phyloP scores from a whole-genome alignment of 441 rosid genomes.

The Arabidopsis hybrid region DNA sequence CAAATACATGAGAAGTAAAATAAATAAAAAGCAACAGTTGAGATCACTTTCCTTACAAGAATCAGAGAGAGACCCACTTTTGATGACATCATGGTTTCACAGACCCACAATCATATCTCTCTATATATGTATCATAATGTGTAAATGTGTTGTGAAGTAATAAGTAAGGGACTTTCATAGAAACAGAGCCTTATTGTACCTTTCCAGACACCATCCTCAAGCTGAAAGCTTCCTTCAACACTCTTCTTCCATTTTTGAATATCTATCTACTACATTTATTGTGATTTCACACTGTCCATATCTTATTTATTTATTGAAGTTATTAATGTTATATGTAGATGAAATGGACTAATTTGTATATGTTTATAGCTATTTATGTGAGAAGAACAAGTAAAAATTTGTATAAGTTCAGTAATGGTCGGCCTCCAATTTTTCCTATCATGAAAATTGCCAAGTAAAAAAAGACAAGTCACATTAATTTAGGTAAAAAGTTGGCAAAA shows the following conservation, averaged over 20 bases:
- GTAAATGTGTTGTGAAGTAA: slow-evolving; percentile 24
- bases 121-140: background rate
- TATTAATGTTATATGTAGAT: slow-evolving; percentile 4
- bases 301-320: background rate
- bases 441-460: slow-evolving; percentile 1
- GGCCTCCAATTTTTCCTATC: slow-evolving; percentile 23
- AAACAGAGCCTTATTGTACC: slow-evolving; percentile 40
- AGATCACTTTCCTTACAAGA: slow-evolving; percentile 49
- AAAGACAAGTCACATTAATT: slow-evolving; percentile 24
- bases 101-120: slow-evolving; percentile 29
- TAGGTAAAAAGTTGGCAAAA: slow-evolving; percentile 36
- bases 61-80: slow-evolving; percentile 41
- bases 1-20: slow-evolving; percentile 40
- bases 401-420: slow-evolving; percentile 33
- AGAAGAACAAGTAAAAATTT: background rate
- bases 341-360: slow-evolving; percentile 17
- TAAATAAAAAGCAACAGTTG: slow-evolving; percentile 38
- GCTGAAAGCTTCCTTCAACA: slow-evolving; percentile 42
- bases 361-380: slow-evolving; percentile 28
- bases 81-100: slow-evolving; percentile 39
- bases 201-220: slow-evolving; percentile 38
- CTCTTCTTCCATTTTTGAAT: slow-evolving; percentile 29
- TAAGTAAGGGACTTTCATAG: slow-evolving; percentile 38
- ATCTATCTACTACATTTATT: slow-evolving; percentile 35
- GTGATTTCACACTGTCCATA: slow-evolving; percentile 20